Conservation (phyloP, 805 yeast genomes). For the Aciculoconidium aculeatum region DNA sequence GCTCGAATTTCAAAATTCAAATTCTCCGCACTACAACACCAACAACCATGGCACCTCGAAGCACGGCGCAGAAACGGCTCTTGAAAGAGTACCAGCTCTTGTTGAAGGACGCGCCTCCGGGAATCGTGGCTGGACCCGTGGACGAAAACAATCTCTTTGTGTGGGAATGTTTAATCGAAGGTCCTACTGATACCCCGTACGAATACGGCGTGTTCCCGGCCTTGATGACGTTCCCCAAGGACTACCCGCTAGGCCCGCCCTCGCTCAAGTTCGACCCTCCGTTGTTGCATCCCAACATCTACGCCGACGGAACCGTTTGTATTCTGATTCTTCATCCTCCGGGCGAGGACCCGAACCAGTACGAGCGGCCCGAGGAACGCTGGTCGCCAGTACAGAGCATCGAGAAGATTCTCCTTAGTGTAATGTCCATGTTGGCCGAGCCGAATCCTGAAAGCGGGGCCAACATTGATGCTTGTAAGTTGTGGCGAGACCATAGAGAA, state of each 20-base stretch:
- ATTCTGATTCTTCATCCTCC: constrained; percentile 93
- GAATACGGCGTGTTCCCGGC: constrained; percentile 89
- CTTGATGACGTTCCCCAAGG: constrained; percentile 61
- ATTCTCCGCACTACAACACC: no score
- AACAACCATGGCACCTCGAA: no score
- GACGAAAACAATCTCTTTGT: constrained; percentile 64
- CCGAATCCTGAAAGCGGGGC: constrained; percentile 97
- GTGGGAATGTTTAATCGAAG: constrained; percentile 83
- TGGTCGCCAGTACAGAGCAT: constrained; percentile 98
- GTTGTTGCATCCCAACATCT: constrained; percentile 88
- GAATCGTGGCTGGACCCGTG: constrained; percentile 89
- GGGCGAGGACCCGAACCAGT: constrained; percentile 95
- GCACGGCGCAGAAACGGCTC: constrained; percentile 80
- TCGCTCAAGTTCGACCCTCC: constrained; percentile 71
- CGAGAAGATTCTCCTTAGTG: constrained; percentile 91
- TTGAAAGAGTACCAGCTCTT: constrained; percentile 87
- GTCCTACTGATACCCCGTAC: constrained; percentile 79
- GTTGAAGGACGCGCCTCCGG: constrained; percentile 84
- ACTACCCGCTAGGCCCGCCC: constrained; percentile 83
- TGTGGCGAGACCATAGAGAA: constrained; percentile 82
- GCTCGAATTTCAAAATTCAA: no score
- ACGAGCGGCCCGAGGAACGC: constrained; percentile 91
- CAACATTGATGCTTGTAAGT: constrained; percentile 69
- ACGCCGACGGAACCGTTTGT: constrained; percentile 92
- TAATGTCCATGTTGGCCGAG: constrained; percentile 93